Conservation (phyloP, 2,329 filamentous ascomycete species). For the Biscogniauxia sp. region DNA sequence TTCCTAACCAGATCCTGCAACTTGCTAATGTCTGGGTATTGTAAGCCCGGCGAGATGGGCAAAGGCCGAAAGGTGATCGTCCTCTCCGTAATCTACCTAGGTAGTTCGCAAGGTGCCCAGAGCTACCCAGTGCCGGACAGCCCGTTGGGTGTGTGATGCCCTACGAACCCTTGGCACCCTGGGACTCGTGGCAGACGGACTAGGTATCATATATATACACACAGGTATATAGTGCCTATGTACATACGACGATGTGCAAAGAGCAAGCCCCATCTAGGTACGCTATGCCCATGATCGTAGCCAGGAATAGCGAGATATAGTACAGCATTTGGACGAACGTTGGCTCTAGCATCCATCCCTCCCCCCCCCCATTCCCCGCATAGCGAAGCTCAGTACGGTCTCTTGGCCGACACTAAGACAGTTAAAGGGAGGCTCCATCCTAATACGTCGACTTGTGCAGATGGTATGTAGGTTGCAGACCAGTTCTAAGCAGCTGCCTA, state of each 20-base stretch:
- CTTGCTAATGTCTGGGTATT: neutral
- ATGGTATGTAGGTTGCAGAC: neutral
- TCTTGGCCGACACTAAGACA: neutral
- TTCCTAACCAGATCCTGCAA: neutral
- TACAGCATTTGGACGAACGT: neutral
- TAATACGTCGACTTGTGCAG: neutral
- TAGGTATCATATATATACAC: neutral
- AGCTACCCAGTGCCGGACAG: neutral
- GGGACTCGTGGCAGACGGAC: neutral
- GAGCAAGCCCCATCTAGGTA: neutral
- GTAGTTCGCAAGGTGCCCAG: neutral
- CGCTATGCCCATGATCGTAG: slow-evolving; percentile 3
- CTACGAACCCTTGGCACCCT: neutral
- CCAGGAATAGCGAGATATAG: slow-evolving; percentile 1
- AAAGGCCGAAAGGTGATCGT: neutral
- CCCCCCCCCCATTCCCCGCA: slow-evolving; percentile 6
- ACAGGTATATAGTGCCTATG: neutral
- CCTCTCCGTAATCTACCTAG: neutral
- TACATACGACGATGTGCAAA: neutral
- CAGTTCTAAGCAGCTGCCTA: neutral
- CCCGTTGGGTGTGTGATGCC: neutral
- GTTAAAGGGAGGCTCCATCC: neutral
- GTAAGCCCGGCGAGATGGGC: neutral
- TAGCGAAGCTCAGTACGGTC: neutral
- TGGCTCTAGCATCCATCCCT: slow-evolving; percentile 1